Conservation (phyloP, 2,329 filamentous ascomycete genomes). For the Ophiostoma himal-ulmi region DNA sequence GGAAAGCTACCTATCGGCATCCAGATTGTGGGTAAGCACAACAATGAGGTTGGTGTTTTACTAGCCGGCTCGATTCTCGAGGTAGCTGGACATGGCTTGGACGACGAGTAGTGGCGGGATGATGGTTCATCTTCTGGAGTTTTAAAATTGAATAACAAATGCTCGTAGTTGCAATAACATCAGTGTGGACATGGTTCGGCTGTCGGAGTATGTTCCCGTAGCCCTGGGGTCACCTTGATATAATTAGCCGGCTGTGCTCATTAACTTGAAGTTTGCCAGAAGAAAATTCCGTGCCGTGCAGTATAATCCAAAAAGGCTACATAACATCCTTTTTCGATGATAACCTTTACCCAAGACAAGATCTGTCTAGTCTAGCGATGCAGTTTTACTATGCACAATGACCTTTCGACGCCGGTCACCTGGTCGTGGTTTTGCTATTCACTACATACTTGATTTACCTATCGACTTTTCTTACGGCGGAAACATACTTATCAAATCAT, state of each 20-base stretch:
- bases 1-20: slow-evolving; percentile 32
- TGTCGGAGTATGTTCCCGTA: not conserved
- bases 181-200: not conserved
- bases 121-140: not conserved
- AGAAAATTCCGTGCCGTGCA: not conserved
- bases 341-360: not conserved
- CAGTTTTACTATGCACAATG: not conserved
- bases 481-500: not conserved
- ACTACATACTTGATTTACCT: not conserved
- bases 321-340: not conserved
- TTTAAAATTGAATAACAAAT: not conserved
- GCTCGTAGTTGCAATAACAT: not conserved
- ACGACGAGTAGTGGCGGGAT: slow-evolving; percentile 16
- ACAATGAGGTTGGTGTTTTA: slow-evolving; percentile 30
- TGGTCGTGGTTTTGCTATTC: not conserved
- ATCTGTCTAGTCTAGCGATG: not conserved
- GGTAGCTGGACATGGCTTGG: slow-evolving; percentile 30
- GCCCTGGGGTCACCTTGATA: not conserved
- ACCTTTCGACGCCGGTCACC: not conserved
- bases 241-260: not conserved
- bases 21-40: slow-evolving; percentile 32
- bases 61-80: slow-evolving; percentile 32
- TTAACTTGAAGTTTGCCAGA: not conserved
- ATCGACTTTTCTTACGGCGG: not conserved
- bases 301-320: not conserved